Conservation (phyloP, 768 basidiomycete species). For the Leccinellum rugosiceps region DNA sequence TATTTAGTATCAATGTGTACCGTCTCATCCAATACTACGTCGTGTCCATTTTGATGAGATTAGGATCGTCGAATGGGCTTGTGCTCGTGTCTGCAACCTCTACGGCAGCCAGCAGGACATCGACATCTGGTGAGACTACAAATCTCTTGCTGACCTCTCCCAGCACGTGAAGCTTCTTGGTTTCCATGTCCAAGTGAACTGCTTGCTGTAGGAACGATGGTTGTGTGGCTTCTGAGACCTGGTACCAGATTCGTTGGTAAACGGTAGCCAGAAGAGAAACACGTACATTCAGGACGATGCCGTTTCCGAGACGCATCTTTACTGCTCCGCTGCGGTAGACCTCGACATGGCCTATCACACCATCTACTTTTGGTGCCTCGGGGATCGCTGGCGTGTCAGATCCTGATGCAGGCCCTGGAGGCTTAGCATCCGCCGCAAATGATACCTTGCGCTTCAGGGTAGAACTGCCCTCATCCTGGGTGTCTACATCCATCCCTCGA, state of each 20-base stretch:
- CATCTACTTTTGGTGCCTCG: slow-evolving; percentile 48
- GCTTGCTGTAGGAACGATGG: slow-evolving; percentile 89
- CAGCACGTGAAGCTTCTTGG: slow-evolving; percentile 63
- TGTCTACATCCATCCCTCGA: slow-evolving; percentile 36
- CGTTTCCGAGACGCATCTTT: slow-evolving; percentile 81
- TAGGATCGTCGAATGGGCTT: slow-evolving; percentile 39
- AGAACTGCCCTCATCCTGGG: slow-evolving; percentile 22
- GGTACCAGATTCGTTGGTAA: slow-evolving; percentile 25
- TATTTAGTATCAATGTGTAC: not conserved
- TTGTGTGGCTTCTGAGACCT: slow-evolving; percentile 78
- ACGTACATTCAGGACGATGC: slow-evolving; percentile 75
- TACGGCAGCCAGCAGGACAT: slow-evolving; percentile 66
- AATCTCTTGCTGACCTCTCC: slow-evolving; percentile 89
- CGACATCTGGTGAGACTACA: slow-evolving; percentile 80
- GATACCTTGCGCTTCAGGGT: slow-evolving; percentile 47
- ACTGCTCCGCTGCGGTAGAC: slow-evolving; percentile 82
- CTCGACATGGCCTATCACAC: slow-evolving; percentile 80
- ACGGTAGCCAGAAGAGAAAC: not conserved
- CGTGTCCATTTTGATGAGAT: slow-evolving; percentile 54
- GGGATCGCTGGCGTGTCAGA: slow-evolving; percentile 20
- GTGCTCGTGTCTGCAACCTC: slow-evolving; percentile 44
- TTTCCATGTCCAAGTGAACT: slow-evolving; percentile 60
- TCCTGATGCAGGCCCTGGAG: slow-evolving; percentile 34
- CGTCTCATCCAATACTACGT: not conserved
- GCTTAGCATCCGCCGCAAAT: slow-evolving; percentile 61